phyloP scores from a whole-genome alignment of 176 grass and related monocot species.

The Ampelocalamus luodianensis region DNA sequence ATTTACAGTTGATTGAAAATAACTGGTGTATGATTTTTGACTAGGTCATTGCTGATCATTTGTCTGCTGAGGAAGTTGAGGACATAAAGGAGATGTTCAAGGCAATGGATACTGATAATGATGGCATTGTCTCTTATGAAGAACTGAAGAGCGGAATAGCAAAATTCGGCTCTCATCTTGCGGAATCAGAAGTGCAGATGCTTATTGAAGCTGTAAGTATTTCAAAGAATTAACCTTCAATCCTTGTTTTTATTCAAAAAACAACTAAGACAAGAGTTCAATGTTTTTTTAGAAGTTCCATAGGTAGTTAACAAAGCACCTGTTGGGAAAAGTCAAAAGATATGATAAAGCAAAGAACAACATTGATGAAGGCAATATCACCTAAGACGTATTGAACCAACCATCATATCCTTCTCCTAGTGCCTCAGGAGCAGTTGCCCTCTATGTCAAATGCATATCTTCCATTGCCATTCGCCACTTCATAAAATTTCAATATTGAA shows the following conservation, averaged over 20 bases:
- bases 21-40: conserved; percentile 24
- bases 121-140: conserved; percentile 93
- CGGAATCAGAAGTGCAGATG: conserved; percentile 94
- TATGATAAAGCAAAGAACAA: conserved; percentile 12
- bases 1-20: conserved; percentile 27
- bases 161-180: conserved; percentile 97
- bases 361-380: background rate
- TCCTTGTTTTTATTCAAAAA: background rate
- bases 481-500: background rate
- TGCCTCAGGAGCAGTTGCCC: background rate
- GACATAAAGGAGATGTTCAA: conserved; percentile 99
- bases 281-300: conserved; percentile 4
- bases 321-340: background rate
- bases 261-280: background rate
- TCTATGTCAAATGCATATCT: background rate
- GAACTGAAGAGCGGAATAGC: conserved; percentile 84
- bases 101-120: conserved; percentile 94
- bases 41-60: conserved; percentile 98
- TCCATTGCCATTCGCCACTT: background rate
- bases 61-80: conserved; percentile 95
- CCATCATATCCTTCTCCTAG: background rate
- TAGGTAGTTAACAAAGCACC: background rate
- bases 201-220: conserved; percentile 97
- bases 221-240: conserved; percentile 4
- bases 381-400: background rate